phyloP scores from a whole-genome alignment of 345 rosid genomes.

The Turritis glabra region DNA sequence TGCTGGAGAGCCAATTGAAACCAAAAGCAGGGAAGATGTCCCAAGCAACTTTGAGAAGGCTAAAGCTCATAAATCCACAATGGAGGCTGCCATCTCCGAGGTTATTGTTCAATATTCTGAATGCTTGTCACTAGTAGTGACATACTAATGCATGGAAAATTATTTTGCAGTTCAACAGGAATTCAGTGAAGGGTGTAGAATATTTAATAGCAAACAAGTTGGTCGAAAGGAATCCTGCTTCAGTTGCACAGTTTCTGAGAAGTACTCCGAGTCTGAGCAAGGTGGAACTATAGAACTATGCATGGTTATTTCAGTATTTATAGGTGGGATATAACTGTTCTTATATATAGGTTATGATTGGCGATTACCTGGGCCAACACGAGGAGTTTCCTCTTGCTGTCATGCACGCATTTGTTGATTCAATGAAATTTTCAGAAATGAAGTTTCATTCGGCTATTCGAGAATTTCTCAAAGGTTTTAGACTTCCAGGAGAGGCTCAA shows the following conservation, averaged over 20 bases:
- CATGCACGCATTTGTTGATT: conserved; percentile 97
- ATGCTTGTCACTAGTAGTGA: conserved; percentile 1
- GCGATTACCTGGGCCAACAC: conserved; percentile 97
- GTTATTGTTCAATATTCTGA: conserved; percentile 43
- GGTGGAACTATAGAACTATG: conserved; percentile 48
- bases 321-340: conserved; percentile 40
- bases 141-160: conserved; percentile 30
- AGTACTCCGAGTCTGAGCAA: conserved; percentile 72
- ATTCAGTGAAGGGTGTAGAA: conserved; percentile 73
- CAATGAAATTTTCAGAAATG: conserved; percentile 83
- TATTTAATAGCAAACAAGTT: conserved; percentile 76
- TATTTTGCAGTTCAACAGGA: conserved; percentile 85
- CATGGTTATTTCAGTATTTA: conserved; percentile 14
- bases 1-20: conserved; percentile 50
- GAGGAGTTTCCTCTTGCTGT: conserved; percentile 97
- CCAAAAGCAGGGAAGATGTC: conserved; percentile 63
- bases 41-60: conserved; percentile 89
- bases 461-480: conserved; percentile 88
- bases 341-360: conserved; percentile 81
- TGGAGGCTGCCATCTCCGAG: conserved; percentile 91
- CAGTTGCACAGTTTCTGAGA: conserved; percentile 89
- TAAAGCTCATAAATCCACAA: conserved; percentile 93
- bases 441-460: conserved; percentile 89
- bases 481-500: conserved; percentile 99
- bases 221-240: conserved; percentile 72